A percentile compares a stretch with the other conserved stretches of the same genome.
These are phyloP conservation scores for Xylaria sp. DNA, from an alignment of 2,329 filamentous ascomycete species.

Conservation along the genomic window DNA sequence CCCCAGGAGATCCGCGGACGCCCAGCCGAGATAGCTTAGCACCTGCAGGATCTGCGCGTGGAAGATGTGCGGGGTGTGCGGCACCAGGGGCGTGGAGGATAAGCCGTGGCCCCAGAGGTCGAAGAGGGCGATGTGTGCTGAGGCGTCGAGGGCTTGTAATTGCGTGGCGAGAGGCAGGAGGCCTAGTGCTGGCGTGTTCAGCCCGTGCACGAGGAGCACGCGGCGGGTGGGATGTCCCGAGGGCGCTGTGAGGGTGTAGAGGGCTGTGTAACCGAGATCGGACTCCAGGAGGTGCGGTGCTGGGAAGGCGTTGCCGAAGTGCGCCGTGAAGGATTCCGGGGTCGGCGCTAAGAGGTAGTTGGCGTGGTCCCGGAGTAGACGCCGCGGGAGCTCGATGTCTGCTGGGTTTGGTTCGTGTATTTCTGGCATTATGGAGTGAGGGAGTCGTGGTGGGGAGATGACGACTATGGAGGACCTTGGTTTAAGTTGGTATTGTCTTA, in stretches of 20 bases:
- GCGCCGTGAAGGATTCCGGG: constrained; percentile 25
- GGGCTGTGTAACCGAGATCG: constrained; percentile 33
- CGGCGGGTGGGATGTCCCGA: constrained; percentile 21
- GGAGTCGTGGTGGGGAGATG: background rate
- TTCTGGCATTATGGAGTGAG: constrained; percentile 19
- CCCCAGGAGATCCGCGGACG: constrained; percentile 28
- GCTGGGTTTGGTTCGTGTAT: background rate
- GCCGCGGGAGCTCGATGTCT: constrained; percentile 14
- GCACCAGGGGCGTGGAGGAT: constrained; percentile 23
- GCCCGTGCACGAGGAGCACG: constrained; percentile 34
- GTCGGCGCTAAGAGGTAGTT: constrained; percentile 26
- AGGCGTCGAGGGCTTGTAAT: constrained; percentile 19
- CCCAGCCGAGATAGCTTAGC: constrained; percentile 19
- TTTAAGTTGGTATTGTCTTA: background rate
- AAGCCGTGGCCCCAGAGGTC: constrained; percentile 38
- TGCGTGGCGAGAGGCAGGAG: constrained; percentile 25
- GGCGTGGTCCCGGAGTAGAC: constrained; percentile 1
- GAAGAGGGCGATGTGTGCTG: constrained; percentile 28
- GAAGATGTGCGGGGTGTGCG: constrained; percentile 33
- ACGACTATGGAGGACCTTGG: too few relatives aligned
- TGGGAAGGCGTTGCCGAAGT: constrained; percentile 32
- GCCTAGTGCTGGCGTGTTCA: constrained; percentile 35
- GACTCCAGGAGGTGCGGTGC: constrained; percentile 30
- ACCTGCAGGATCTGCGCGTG: constrained; percentile 34
- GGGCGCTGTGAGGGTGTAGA: constrained; percentile 27